Evolutionary conservation across 75 land plant species (phyloP), one percentile per base, ranked within the genome.

Genomic region (Pinus albicaulis): DNA sequence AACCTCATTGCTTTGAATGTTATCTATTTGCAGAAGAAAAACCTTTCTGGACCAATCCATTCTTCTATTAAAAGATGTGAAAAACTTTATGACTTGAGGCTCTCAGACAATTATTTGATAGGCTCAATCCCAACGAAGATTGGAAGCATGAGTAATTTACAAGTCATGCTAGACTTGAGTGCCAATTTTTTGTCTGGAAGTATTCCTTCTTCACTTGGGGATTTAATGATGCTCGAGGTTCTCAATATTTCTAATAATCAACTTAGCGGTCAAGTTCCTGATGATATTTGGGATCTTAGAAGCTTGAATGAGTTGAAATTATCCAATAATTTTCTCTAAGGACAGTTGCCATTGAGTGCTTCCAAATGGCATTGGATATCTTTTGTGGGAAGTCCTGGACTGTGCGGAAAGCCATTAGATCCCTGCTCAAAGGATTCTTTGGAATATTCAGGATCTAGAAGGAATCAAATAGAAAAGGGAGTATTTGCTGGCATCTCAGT

Each of bases 161-260:
- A 92, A 44, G 86, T 83, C 60, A 64, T 76, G 15, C 66, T 93
- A 12, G 90, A 92, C 76, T 81, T 93, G 58, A 88, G 87, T 76
- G 74, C 56, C 78, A 94, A 94, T 77, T 77, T 84, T 19, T 78
- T 94, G 44, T 76, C 77, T 23, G 92, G 98, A n/a, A 63, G 55
- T 22, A 92, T 94, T 61, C 98, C 98, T 44, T 11, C 86, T 19
- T 75, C 89, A 17, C 79, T 88, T 57, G 82, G 68, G 3, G 76
- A 78, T 7, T 70, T 91, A 26, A 80, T 86, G 19, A 85, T 84
- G 61, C 85, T 87, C 3, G 82, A 84, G 72, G 85, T 77, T 16
- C 83, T 95, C 26, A 79, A 92, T 80, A 82, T 95, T 24, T 92
- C 98, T 7, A 86, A 88, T 68, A 92, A 95, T 76, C 70, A 76